Conservation (phyloP, 768 basidiomycete species). For the Nevesoporus exiguus region DNA sequence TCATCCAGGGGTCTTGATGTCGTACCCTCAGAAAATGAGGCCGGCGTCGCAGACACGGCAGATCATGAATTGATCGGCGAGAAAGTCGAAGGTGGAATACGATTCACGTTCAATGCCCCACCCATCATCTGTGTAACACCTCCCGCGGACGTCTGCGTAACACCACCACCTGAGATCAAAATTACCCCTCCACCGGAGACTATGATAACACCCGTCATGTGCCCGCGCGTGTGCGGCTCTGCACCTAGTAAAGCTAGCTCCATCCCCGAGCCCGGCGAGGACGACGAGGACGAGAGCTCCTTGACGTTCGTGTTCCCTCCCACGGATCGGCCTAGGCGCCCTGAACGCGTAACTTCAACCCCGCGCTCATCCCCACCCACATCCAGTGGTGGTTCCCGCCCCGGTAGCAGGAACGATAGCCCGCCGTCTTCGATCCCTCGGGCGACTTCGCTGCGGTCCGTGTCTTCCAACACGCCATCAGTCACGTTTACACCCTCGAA, state of each 20-base stretch:
- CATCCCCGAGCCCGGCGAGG: slow-evolving; percentile 15
- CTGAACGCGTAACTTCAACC: slow-evolving; percentile 7
- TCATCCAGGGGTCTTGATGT: slow-evolving; percentile 33
- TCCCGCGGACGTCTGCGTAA: slow-evolving; percentile 20
- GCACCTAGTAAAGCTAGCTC: background rate
- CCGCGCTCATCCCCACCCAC: slow-evolving; percentile 11
- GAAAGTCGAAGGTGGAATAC: slow-evolving; percentile 61
- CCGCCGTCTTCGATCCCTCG: slow-evolving; percentile 56
- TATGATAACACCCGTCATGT: slow-evolving; percentile 17
- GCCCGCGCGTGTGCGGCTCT: slow-evolving; percentile 2
- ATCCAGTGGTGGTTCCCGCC: slow-evolving; percentile 2
- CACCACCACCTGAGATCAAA: slow-evolving; percentile 28
- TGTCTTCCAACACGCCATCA: slow-evolving; percentile 27
- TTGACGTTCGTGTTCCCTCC: slow-evolving; percentile 25
- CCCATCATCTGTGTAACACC: slow-evolving; percentile 29
- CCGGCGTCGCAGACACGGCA: slow-evolving; percentile 29
- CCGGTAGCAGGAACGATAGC: slow-evolving; percentile 15
- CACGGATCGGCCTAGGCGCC: slow-evolving; percentile 1
- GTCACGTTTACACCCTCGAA: slow-evolving; percentile 36
- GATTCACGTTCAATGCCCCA: slow-evolving; percentile 71
- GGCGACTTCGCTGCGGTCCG: slow-evolving; percentile 35
- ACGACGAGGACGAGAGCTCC: slow-evolving; percentile 23
- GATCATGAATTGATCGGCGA: slow-evolving; percentile 57
- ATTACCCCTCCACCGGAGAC: slow-evolving; percentile 21
- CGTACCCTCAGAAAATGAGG: slow-evolving; percentile 42